Evolutionary conservation across 352 stramenopile genomes (phyloP).

Genomic region (Phytopythium oedochilum): DNA sequence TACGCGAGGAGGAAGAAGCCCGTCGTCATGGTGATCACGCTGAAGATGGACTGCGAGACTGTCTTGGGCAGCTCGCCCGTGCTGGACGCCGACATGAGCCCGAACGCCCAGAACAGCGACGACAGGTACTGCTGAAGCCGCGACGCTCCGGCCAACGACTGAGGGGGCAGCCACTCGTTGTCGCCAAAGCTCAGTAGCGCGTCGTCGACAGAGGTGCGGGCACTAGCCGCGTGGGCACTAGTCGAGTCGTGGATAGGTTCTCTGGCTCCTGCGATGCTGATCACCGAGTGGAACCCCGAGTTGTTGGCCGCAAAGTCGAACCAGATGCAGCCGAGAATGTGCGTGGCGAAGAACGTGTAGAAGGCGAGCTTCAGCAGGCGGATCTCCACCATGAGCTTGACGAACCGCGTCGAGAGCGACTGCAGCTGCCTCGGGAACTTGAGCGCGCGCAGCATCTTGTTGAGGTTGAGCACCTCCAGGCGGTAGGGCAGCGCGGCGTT

Average conservation of each 20-base stretch:
- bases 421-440: constrained; percentile 41
- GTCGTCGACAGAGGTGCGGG: background rate
- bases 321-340: constrained; percentile 49
- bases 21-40: constrained; percentile 24
- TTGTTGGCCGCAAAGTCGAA: constrained; percentile 47
- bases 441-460: constrained; percentile 40
- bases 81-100: constrained; percentile 33
- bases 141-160: constrained; percentile 10
- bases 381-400: constrained; percentile 37
- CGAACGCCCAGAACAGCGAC: constrained; percentile 37
- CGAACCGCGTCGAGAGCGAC: constrained; percentile 33
- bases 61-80: constrained; percentile 30
- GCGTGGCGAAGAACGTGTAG: constrained; percentile 45
- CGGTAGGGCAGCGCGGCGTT: constrained; percentile 25
- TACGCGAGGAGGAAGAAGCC: constrained; percentile 41
- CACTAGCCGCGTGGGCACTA: background rate
- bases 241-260: background rate
- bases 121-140: constrained; percentile 30
- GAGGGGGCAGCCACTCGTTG: constrained; percentile 8
- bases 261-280: background rate
- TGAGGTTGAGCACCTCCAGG: constrained; percentile 43
- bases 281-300: constrained; percentile 26
- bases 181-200: constrained; percentile 7
- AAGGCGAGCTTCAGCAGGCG: constrained; percentile 50
- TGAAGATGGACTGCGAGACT: constrained; percentile 25